Evolutionary conservation across 2,329 filamentous ascomycete genomes (phyloP), one percentile per base, ranked within the genome.

Genomic region (Exophiala dermatitidis): DNA sequence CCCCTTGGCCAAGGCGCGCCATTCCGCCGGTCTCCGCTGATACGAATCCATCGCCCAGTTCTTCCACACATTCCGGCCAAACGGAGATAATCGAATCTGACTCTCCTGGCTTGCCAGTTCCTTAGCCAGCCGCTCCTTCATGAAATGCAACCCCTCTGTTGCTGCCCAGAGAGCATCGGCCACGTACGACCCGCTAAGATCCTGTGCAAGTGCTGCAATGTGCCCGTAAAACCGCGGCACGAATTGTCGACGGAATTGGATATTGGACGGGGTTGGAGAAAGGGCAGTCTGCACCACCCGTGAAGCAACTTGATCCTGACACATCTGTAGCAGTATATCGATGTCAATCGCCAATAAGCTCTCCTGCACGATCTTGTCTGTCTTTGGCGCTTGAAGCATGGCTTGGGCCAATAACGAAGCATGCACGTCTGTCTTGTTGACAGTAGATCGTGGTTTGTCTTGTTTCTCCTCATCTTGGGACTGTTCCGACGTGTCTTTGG

Each of bases 391-490:
- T 5, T 80, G 73, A 47, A 97, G 81, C 74, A 98, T 85, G 3
- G 86, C 74, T 57, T 93, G 84, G 5, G 87, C 84, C 30, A 98
- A 78, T 44, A 95, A 78, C 19, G 88, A 89, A 55, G 86, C 88
- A 72, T 98, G 90, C 67, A 88, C 69, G 54, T 64, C 47, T 32
- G 58, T 55, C 52, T 61, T 56, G 8, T 32, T 38, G 26, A 51
- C 58, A 2, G 60, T 48, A 28, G 57, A 53, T 4, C 49, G 12
- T 46, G 72, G 76, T 29, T 73, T 74, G 6, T 79, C 67, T 6
- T 80, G 70, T 37, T 74, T 75, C 19, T 76, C 71, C 5, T 67
- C 68, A 26, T 75, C 74, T 48, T 77, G 76, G 9, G 74, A 7
- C 72, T 68, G 31, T 81, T 66, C 41, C 3, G 65, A 52, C 5